These are phyloP conservation scores for Agarophyton chilense DNA, from an alignment of 23 red algal genomes.

Conservation along the genomic window DNA sequence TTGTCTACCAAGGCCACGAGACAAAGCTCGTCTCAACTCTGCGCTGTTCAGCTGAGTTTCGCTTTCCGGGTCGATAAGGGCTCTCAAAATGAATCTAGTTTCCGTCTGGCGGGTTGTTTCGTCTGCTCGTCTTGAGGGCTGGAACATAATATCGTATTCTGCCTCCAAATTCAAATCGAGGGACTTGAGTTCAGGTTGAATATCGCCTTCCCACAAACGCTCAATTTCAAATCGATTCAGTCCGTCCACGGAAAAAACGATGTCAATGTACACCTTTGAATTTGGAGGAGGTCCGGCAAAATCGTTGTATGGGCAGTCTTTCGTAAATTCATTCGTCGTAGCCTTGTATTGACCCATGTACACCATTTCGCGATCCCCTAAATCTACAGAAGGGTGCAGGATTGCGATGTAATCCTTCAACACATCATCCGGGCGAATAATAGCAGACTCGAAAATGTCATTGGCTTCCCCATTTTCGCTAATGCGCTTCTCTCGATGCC, in stretches of 20 bases:
- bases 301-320: constrained; percentile 20
- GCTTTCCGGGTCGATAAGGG: neutral
- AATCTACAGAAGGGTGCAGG: constrained; percentile 58
- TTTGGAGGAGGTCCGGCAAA: neutral
- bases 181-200: constrained; percentile 1
- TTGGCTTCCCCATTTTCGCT: constrained; percentile 1
- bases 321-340: neutral
- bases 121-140: too few species aligned
- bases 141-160: neutral
- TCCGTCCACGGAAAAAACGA: neutral
- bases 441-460: constrained; percentile 49
- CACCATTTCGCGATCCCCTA: neutral
- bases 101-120: neutral
- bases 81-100: neutral
- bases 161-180: neutral
- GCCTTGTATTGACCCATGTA: constrained; percentile 17
- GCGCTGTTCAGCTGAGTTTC: neutral
- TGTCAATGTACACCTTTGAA: constrained; percentile 2
- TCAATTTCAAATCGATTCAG: constrained; percentile 40
- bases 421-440: constrained; percentile 36
- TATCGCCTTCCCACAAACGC: neutral
- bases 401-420: constrained; percentile 62
- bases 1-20: neutral
- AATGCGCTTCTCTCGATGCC: constrained; percentile 25
- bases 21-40: neutral